Base-by-base conservation (phyloP, 306 rosid species). In the Pyrus bretschneideri region DNA sequence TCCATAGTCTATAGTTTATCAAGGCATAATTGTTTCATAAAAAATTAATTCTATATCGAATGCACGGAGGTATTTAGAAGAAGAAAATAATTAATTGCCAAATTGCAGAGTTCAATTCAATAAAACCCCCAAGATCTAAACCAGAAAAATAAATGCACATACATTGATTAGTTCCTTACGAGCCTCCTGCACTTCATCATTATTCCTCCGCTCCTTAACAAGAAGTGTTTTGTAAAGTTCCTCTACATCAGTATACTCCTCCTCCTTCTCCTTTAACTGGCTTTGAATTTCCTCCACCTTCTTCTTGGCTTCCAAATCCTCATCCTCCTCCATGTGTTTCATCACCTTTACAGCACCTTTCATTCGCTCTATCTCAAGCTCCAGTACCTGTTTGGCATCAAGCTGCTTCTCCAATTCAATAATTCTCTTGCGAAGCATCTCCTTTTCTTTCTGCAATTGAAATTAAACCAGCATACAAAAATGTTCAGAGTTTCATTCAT, bases 101-200 rank as follows among this genome's bases (percentile, higher is more conserved):
- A 6, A 15, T 64, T 30, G 22, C 11, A 64, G 23, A 64, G 42
- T 31, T 6, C 22, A 7, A 57, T 23, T 71, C 51, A 71, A 55
- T 54, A 60, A 71, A 55, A 33, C 66, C 2, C 69, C 42, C 21
- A 63, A 64, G 22, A 64, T 35, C 15, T 15, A 72, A 6, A 57
- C 54, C 19, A 71, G 6, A 33, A 73, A 49, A 55, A 42, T 45
- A 65, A 7, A 59, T 21, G 57, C 63, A 52, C 87, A n/a, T 87
- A 90, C 98, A 5, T 5, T 45, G 40, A 88, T 85, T 78, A 90
- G 78, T 66, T 83, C 90, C 84, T 90, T 90, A 61, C 98, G 96
- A 61, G 93, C 96, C 52, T 90, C 91, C 78, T 90, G 96, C 78
- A 91, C 79, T 82, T 91, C 96, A 8, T 91, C 97, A 72, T 94